These are phyloP conservation scores for Phytophthora pistaciae DNA, from an alignment of 352 stramenopile genomes.

Conservation along the genomic window DNA sequence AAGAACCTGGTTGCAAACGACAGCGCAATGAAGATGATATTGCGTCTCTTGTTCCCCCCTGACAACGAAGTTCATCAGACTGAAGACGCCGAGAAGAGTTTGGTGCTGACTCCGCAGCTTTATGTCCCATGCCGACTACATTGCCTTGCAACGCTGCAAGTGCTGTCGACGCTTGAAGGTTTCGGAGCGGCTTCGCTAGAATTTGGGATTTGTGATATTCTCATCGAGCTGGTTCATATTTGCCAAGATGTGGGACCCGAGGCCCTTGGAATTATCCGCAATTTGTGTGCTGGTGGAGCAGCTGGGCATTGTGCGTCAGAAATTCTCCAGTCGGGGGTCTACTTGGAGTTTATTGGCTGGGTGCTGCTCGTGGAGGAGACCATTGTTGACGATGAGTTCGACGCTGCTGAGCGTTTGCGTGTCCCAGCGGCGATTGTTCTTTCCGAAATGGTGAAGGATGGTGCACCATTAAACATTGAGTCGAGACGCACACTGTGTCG, in stretches of 20 bases:
- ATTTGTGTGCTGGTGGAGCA: constrained; percentile 64
- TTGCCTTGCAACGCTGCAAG: constrained; percentile 64
- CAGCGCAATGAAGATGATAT: constrained; percentile 76
- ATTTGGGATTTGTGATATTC: constrained; percentile 78
- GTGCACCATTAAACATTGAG: constrained; percentile 56
- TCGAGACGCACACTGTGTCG: constrained; percentile 61
- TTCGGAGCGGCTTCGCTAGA: constrained; percentile 64
- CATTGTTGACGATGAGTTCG: constrained; percentile 72
- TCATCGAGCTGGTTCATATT: constrained; percentile 81
- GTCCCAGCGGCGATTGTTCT: constrained; percentile 73
- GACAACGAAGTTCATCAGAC: constrained; percentile 82
- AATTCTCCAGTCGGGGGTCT: constrained; percentile 77
- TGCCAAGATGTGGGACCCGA: constrained; percentile 63
- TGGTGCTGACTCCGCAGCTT: constrained; percentile 64
- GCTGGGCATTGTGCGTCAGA: constrained; percentile 58
- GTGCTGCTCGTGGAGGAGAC: constrained; percentile 70
- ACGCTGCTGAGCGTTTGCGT: constrained; percentile 60
- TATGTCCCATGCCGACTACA: constrained; percentile 73
- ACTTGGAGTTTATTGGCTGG: constrained; percentile 86
- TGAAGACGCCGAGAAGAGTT: constrained; percentile 54
- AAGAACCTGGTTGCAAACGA: constrained; percentile 60
- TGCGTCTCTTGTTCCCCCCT: constrained; percentile 78
- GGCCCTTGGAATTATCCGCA: constrained; percentile 68
- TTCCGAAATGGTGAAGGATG: constrained; percentile 62
- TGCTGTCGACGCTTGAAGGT: constrained; percentile 60